Percentiles rank a stretch among this genome's conserved stretches.
phyloP scores from a whole-genome alignment of 2,329 filamentous ascomycete species.

The Alternaria infectoria region DNA sequence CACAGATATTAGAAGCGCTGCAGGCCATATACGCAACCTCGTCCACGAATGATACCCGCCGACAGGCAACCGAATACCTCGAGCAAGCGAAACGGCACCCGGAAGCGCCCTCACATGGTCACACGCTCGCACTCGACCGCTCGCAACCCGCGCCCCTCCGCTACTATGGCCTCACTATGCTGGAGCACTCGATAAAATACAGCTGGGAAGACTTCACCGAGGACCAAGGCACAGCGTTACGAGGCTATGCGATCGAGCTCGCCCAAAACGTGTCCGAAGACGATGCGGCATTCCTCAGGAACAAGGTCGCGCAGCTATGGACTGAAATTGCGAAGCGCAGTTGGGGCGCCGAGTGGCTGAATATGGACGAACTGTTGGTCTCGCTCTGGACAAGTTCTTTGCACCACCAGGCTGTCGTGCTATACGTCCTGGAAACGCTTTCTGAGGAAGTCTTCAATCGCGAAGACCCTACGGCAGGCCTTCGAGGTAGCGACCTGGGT shows the following conservation, averaged over 20 bases:
- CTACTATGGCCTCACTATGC: slow-evolving; percentile 89
- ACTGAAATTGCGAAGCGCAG: slow-evolving; percentile 90
- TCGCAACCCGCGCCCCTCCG: slow-evolving; percentile 81
- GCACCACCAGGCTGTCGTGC: slow-evolving; percentile 81
- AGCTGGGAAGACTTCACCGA: slow-evolving; percentile 76
- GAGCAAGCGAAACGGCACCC: slow-evolving; percentile 81
- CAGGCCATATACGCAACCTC: slow-evolving; percentile 84
- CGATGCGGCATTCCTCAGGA: slow-evolving; percentile 84
- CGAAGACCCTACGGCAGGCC: slow-evolving; percentile 83
- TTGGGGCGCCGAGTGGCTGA: slow-evolving; percentile 92
- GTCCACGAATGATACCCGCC: slow-evolving; percentile 80
- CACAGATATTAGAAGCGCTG: slow-evolving; percentile 81
- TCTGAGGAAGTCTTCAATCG: slow-evolving; percentile 94
- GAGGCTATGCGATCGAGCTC: slow-evolving; percentile 79
- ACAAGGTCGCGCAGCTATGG: slow-evolving; percentile 95
- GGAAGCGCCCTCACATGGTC: slow-evolving; percentile 85
- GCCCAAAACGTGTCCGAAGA: slow-evolving; percentile 72
- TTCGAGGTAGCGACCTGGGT: slow-evolving; percentile 83
- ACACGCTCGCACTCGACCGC: slow-evolving; percentile 76
- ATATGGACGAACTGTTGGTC: slow-evolving; percentile 87
- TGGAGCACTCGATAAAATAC: slow-evolving; percentile 89
- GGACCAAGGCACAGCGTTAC: slow-evolving; percentile 71
- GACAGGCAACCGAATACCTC: slow-evolving; percentile 83
- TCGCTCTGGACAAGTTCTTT: slow-evolving; percentile 73
- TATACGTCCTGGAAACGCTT: slow-evolving; percentile 86